Base-by-base conservation (phyloP, 768 basidiomycete species). In the Grammothele lineata region DNA sequence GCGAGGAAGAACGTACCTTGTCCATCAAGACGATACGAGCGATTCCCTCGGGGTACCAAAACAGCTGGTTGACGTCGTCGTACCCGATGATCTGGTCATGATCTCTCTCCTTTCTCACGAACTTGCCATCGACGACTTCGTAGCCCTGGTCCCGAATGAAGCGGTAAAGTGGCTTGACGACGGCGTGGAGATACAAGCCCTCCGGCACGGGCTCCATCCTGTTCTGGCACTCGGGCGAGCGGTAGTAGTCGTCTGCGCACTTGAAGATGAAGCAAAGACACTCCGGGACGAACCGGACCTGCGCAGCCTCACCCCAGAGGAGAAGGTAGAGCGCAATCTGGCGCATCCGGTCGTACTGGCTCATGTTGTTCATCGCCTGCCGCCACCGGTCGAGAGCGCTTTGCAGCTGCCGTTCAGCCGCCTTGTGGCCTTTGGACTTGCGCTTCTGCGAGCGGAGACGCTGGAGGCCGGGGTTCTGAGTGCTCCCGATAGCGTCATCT, bases 211-310 rank as follows among this genome's bases (percentile, higher is more conserved):
- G 83, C 43, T 97, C 94, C 36, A 90, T 70, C 37, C 92, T 75
- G 64, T 81, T 89, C 66, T 99, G 96, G 58, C 96, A 99, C 60
- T 98, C 96, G n/a, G 95, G 85, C 3, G 89, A 92, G 21, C 96
- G 93, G 66, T 99, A 99, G 66, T 97, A 99, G 70, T 99, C 96
- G 63, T 99, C 96, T 12, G 96, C 96, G 62, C 96, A 98, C 70
- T 99, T 99, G 86, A 99, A 99, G 69, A 99, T 96, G 77, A 97
- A 99, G 70, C 93, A 97, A 37, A 99, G 71, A 59, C 92, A 94
- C 65, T 99, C 96, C 2, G 96, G 95, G 12, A 91, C 78, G 67
- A 97, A 98, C 12, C 96, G 85, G 33, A 98, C 92, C 62, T 97
- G 93, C 11, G 96, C 95, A 0, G 92, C 94, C 67, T 99, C 96